phyloP scores from a whole-genome alignment of 257 asterid genomes.

The Ajuga chamaepitys region DNA sequence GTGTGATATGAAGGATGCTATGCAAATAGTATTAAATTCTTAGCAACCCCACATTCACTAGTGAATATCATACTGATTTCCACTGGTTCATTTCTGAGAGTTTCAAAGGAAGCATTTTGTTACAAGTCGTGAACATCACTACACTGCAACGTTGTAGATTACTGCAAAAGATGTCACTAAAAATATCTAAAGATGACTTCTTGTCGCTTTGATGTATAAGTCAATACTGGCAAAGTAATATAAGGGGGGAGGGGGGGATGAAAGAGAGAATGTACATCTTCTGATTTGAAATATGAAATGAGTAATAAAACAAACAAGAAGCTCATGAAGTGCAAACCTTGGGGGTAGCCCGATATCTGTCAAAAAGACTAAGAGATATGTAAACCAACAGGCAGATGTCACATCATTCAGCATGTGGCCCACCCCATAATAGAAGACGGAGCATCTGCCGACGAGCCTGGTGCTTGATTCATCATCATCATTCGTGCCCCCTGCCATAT shows the following conservation, averaged over 20 bases:
- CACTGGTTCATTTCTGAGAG: background rate
- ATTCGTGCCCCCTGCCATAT: slow-evolving; percentile 28
- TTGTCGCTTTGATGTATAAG: background rate
- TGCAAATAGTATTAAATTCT: background rate
- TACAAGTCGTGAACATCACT: background rate
- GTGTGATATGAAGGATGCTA: background rate
- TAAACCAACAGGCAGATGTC: slow-evolving; percentile 95
- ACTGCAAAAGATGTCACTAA: background rate
- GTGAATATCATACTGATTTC: too few species aligned
- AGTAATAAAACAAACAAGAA: background rate
- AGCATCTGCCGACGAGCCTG: slow-evolving; percentile 47
- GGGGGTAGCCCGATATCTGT: slow-evolving; percentile 82
- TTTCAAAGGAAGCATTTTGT: background rate
- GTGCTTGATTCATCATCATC: slow-evolving; percentile 42
- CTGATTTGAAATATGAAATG: background rate
- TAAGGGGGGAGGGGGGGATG: too few species aligned
- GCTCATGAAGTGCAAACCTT: slow-evolving; percentile 42
- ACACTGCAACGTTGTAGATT: background rate
- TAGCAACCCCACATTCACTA: background rate
- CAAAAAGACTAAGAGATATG: slow-evolving; percentile 83
- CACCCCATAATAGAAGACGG: slow-evolving; percentile 66
- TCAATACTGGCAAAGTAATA: background rate
- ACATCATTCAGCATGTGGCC: slow-evolving; percentile 95
- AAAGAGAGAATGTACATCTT: background rate
- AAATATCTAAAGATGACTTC: background rate